Conservation (phyloP, 208 protist genomes). For the Crithidia expoeki region DNA sequence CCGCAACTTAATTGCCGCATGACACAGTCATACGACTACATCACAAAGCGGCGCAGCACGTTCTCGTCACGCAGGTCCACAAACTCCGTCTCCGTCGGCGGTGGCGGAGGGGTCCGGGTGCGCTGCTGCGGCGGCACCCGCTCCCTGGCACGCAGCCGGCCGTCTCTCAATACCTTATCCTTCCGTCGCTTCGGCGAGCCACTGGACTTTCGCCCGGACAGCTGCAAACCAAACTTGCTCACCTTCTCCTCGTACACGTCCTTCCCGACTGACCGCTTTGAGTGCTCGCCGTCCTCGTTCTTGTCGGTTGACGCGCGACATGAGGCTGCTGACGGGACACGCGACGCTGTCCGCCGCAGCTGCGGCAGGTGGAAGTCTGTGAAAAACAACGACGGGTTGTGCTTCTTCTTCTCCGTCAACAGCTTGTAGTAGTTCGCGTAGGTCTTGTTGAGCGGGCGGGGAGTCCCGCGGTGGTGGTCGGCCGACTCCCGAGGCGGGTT, state of each 20-base stretch:
- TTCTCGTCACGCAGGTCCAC: conserved; percentile 35
- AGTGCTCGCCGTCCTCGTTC: neutral
- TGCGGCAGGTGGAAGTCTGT: neutral
- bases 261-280: neutral
- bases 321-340: neutral
- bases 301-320: neutral
- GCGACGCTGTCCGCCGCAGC: conserved; percentile 2
- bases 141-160: conserved; percentile 27
- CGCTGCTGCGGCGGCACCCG: conserved; percentile 23
- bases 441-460: conserved; percentile 9
- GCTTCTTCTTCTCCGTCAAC: conserved; percentile 2
- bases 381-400: neutral
- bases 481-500: neutral
- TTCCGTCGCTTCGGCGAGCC: neutral
- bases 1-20: no score
- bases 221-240: neutral
- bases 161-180: neutral
- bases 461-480: neutral
- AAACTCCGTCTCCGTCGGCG: conserved; percentile 42
- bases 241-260: neutral
- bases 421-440: conserved; percentile 17
- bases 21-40: no score
- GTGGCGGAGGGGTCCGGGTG: conserved; percentile 24
- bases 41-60: conserved; percentile 1
- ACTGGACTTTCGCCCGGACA: neutral